Evolutionary conservation across 257 asterid genomes (phyloP).

Genomic region (Nemophila menziesii): DNA sequence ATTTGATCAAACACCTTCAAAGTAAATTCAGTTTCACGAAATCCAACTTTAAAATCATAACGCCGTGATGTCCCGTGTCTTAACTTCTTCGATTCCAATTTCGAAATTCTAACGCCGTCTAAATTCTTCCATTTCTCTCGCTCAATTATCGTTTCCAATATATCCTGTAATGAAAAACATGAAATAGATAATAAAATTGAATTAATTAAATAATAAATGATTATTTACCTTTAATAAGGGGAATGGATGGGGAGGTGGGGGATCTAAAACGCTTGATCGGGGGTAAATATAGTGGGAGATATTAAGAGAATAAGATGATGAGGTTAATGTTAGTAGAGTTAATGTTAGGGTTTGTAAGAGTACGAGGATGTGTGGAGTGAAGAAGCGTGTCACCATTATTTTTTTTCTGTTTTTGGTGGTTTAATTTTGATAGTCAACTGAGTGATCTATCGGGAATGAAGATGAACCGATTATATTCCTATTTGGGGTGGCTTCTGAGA

Average conservation of each 20-base stretch:
- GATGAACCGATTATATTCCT: too few species aligned
- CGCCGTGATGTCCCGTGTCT: slow-evolving; percentile 3
- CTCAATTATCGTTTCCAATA: slow-evolving; percentile 3
- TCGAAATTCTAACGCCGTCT: slow-evolving; percentile 5
- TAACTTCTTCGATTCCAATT: not conserved
- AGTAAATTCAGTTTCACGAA: not conserved
- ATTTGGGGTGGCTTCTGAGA: too few species aligned
- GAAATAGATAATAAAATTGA: too few species aligned
- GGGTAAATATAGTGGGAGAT: slow-evolving; percentile 11
- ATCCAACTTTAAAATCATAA: slow-evolving; percentile 2
- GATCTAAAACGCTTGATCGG: not conserved
- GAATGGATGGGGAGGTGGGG: not conserved
- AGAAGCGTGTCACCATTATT: slow-evolving; percentile 18
- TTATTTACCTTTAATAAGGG: slow-evolving; percentile 11
- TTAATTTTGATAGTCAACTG: too few species aligned
- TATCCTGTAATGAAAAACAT: not conserved
- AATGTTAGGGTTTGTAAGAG: slow-evolving; percentile 12
- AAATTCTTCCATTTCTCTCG: slow-evolving; percentile 5
- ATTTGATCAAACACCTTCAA: slow-evolving; percentile 6
- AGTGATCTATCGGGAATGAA: too few species aligned
- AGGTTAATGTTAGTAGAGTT: slow-evolving; percentile 23
- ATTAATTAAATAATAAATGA: not conserved
- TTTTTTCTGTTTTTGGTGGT: too few species aligned
- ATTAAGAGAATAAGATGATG: slow-evolving; percentile 14
- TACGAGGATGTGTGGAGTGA: slow-evolving; percentile 6